Conservation (phyloP, 108 stramenopile genomes). For the Craspedostauros australis region DNA sequence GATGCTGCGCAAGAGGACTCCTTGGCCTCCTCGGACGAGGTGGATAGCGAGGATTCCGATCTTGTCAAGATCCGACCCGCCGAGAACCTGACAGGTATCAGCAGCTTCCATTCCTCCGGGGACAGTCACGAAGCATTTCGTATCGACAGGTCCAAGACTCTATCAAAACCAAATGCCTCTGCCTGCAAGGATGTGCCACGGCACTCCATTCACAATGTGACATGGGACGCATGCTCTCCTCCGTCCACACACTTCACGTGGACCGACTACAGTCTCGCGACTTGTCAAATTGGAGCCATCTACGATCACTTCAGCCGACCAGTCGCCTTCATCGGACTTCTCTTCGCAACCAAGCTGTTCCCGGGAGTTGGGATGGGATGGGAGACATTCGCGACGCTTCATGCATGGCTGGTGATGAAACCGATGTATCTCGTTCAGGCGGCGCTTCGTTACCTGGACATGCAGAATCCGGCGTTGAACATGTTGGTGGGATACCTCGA, state of each 20-base stretch:
- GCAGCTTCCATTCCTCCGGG: no score
- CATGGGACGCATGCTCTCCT: slow-evolving; percentile 61
- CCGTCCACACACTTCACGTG: slow-evolving; percentile 51
- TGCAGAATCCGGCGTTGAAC: slow-evolving; percentile 3
- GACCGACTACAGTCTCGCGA: slow-evolving; percentile 60
- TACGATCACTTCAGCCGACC: slow-evolving; percentile 58
- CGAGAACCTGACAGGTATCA: no score
- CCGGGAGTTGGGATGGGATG: slow-evolving; percentile 32
- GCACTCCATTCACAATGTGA: slow-evolving; percentile 44
- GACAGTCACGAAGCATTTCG: no score
- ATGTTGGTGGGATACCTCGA: slow-evolving; percentile 59
- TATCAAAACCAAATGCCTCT: no score
- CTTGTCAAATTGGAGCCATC: slow-evolving; percentile 62
- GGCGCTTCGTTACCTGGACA: slow-evolving; percentile 18
- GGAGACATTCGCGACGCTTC: slow-evolving; percentile 35
- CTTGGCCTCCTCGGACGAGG: no score
- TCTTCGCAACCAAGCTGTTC: slow-evolving; percentile 48
- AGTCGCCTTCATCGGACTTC: slow-evolving; percentile 50
- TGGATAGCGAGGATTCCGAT: no score
- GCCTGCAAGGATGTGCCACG: not conserved
- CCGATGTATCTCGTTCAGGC: slow-evolving; percentile 37
- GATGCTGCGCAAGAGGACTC: not conserved
- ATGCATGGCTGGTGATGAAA: slow-evolving; percentile 32
- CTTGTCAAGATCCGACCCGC: no score
- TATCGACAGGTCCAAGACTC: no score